Evolutionary conservation across 176 grass and related monocot species (phyloP).

Genomic region (Carex parvula): DNA sequence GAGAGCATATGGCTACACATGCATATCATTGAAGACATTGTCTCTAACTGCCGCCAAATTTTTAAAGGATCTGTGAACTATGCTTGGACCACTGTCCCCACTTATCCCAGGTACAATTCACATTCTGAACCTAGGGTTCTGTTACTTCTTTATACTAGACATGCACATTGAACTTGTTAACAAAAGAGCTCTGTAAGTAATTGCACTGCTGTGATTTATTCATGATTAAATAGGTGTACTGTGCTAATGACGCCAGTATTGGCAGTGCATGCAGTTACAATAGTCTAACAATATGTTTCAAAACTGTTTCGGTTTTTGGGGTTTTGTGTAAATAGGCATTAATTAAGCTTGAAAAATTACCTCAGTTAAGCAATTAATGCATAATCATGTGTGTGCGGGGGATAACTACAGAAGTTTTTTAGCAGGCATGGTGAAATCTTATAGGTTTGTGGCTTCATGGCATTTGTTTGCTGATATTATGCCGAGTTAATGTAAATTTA

Average conservation of each 20-base stretch:
- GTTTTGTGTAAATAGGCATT: not conserved
- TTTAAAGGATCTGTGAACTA: conserved; percentile 93
- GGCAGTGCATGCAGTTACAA: not conserved
- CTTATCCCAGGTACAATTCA: conserved; percentile 73
- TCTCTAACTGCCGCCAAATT: conserved; percentile 60
- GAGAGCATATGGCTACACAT: conserved; percentile 99
- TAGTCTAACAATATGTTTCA: not conserved
- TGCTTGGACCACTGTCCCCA: conserved; percentile 98
- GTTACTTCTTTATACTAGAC: not conserved
- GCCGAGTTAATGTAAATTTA: not conserved
- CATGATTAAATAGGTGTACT: too few species aligned
- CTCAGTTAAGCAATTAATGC: not conserved
- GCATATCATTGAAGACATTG: conserved; percentile 94
- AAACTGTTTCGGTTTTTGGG: not conserved
- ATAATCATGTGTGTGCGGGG: too few species aligned
- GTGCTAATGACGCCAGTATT: not conserved
- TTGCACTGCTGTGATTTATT: too few species aligned
- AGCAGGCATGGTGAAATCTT: not conserved
- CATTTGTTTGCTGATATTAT: not conserved
- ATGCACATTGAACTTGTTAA: not conserved
- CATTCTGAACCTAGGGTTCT: not conserved
- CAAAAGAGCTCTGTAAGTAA: too few species aligned
- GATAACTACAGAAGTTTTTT: too few species aligned
- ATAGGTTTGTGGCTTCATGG: not conserved
- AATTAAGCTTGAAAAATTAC: not conserved